Evolutionary conservation across 371 early-diverging fungal species (phyloP).

Genomic region (Circinella umbellata): DNA sequence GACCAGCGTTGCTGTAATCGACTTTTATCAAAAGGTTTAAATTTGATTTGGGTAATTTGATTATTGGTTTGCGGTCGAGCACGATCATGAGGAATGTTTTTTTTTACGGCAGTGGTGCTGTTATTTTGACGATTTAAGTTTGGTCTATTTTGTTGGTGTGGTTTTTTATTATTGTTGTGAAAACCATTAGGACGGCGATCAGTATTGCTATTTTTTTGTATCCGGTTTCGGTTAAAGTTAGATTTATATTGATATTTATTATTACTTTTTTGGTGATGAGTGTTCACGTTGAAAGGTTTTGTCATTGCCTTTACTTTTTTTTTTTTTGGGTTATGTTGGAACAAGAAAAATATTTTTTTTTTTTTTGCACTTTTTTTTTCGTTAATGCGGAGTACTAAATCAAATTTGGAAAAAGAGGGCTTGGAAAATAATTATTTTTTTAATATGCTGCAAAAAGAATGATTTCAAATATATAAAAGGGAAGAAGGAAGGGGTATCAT

Average conservation of each 20-base stretch:
- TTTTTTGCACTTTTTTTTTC: not conserved
- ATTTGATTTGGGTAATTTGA: not conserved
- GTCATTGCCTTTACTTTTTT: not conserved
- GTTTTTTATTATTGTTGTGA: not conserved
- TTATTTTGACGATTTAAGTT: not conserved
- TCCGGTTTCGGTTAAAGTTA: not conserved
- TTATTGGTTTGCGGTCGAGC: not conserved
- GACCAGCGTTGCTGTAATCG: slow-evolving; percentile 59
- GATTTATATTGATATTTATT: not conserved
- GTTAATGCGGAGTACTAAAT: too few relatives aligned
- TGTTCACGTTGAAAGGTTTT: not conserved
- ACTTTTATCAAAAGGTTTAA: slow-evolving; percentile 52
- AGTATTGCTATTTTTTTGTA: not conserved
- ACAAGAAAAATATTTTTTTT: not conserved
- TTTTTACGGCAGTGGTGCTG: not conserved
- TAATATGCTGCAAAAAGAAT: too few relatives aligned
- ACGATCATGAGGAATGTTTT: not conserved
- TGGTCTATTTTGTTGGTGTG: not conserved
- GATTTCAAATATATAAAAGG: too few relatives aligned
- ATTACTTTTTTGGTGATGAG: not conserved
- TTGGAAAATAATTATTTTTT: too few relatives aligned
- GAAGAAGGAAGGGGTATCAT: too few relatives aligned
- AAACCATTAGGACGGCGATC: not conserved
- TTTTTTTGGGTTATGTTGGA: not conserved
- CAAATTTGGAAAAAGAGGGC: too few relatives aligned